phyloP scores from a whole-genome alignment of 2,329 filamentous ascomycete genomes.

The Pseudogymnoascus pannorum region DNA sequence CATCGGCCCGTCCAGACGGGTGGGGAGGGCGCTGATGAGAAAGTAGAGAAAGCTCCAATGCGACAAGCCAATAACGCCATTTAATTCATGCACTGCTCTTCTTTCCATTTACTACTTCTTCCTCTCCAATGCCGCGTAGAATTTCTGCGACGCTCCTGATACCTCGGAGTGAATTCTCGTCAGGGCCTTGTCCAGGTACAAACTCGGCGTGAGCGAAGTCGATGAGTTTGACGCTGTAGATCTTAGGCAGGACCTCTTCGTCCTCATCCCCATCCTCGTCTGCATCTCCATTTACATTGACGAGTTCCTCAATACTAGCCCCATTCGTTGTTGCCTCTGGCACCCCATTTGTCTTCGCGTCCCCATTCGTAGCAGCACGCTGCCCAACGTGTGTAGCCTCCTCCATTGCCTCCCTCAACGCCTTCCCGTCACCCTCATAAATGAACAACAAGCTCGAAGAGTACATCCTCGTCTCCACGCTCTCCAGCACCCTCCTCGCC shows the following conservation, averaged over 20 bases:
- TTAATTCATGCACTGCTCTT: not conserved
- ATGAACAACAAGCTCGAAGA: conserved; percentile 50
- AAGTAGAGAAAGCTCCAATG: conserved; percentile 1
- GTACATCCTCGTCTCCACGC: conserved; percentile 56
- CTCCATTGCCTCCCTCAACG: conserved; percentile 36
- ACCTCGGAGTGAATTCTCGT: conserved; percentile 74
- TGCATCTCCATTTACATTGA: conserved; percentile 32
- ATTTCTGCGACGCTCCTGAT: conserved; percentile 65
- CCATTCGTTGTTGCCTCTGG: not conserved
- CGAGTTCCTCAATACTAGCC: conserved; percentile 21
- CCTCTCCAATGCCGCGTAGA: conserved; percentile 37
- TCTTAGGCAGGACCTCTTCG: conserved; percentile 49
- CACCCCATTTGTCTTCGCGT: conserved; percentile 19
- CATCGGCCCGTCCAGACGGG: not conserved
- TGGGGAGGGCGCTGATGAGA: not conserved
- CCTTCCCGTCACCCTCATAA: conserved; percentile 54
- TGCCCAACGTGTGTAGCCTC: conserved; percentile 25
- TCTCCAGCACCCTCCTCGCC: conserved; percentile 46
- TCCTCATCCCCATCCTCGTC: conserved; percentile 42
- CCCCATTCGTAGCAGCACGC: conserved; percentile 23
- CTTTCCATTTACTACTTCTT: not conserved
- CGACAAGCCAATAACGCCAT: not conserved
- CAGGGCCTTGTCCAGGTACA: conserved; percentile 73
- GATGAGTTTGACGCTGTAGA: conserved; percentile 80
- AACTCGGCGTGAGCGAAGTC: conserved; percentile 90